Evolutionary conservation across 2,329 filamentous ascomycete species (phyloP).

Genomic region (Nothophoma quercina): DNA sequence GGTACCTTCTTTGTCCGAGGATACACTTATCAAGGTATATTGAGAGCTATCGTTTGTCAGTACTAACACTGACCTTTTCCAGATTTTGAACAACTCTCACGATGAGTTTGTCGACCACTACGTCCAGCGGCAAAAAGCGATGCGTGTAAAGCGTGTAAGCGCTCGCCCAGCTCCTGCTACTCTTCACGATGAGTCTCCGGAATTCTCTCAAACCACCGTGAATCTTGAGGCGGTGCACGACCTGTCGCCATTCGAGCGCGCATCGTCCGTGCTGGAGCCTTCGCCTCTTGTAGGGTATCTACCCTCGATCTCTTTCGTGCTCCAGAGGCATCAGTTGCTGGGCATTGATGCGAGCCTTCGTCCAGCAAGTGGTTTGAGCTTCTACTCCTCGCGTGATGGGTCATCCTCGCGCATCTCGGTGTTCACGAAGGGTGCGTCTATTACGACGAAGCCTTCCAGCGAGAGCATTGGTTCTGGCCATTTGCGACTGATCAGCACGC

Average conservation of each 20-base stretch:
- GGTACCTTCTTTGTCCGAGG: neutral
- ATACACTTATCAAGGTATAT: neutral
- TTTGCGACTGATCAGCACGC: neutral
- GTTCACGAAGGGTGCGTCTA: slow-evolving; percentile 4
- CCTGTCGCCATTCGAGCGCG: too few species aligned
- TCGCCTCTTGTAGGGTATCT: too few species aligned
- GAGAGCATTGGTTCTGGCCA: neutral
- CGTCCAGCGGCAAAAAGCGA: neutral
- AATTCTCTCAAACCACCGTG: too few species aligned
- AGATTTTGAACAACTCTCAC: neutral
- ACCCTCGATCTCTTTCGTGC: too few species aligned
- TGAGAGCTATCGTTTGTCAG: neutral
- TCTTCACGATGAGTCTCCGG: too few species aligned
- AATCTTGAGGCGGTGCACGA: too few species aligned
- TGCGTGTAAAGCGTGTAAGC: too few species aligned
- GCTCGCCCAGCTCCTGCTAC: too few species aligned
- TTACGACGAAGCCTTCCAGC: slow-evolving; percentile 11
- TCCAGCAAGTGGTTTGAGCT: neutral
- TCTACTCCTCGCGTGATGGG: neutral
- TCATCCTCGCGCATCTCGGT: neutral
- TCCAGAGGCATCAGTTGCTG: too few species aligned
- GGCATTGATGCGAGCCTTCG: too few species aligned
- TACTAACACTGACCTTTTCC: neutral
- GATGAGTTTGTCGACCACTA: slow-evolving; percentile 5
- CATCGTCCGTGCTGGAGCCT: too few species aligned